A percentile compares a stretch with the other conserved stretches of the same genome.
Conservation (phyloP, 2,329 filamentous ascomycete genomes). For the Aspergillus alliaceus region DNA sequence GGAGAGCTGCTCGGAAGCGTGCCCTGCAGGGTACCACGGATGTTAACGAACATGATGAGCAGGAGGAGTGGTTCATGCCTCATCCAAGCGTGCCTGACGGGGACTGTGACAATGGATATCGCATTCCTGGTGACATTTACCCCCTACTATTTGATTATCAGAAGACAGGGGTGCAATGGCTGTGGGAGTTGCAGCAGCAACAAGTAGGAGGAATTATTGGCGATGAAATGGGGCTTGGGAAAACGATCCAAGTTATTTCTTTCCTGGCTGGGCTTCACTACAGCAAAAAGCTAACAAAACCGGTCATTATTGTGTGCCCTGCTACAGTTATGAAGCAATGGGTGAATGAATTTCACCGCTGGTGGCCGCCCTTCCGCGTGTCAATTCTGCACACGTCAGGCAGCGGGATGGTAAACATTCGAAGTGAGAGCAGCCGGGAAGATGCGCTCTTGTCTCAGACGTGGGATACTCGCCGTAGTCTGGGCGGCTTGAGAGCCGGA, state of each 20-base stretch:
- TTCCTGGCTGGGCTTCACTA: conserved; percentile 91
- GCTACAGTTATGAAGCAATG: conserved; percentile 95
- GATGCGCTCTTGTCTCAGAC: conserved; percentile 60
- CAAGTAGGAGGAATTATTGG: conserved; percentile 91
- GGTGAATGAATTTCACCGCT: conserved; percentile 97
- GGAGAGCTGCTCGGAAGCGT: conserved; percentile 59
- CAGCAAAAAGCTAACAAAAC: conserved; percentile 78
- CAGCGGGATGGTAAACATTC: conserved; percentile 88
- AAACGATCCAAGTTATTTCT: conserved; percentile 79
- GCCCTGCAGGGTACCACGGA: conserved; percentile 38
- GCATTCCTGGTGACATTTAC: conserved; percentile 87
- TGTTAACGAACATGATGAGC: conserved; percentile 40
- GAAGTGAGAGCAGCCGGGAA: conserved; percentile 61
- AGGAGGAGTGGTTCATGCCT: conserved; percentile 75
- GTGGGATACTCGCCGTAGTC: conserved; percentile 42
- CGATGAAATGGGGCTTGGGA: conserved; percentile 98
- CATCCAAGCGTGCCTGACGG: conserved; percentile 81
- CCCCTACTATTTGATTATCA: conserved; percentile 94
- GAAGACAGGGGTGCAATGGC: conserved; percentile 94
- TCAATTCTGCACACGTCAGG: conserved; percentile 94
- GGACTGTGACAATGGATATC: conserved; percentile 71
- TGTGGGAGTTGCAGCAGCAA: conserved; percentile 87
- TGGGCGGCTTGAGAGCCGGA: conserved; percentile 65
- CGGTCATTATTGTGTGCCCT: conserved; percentile 87
- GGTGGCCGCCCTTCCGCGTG: conserved; percentile 98